Conservation (phyloP, 495 filamentous ascomycete genomes). For the Penicillium salamii region DNA sequence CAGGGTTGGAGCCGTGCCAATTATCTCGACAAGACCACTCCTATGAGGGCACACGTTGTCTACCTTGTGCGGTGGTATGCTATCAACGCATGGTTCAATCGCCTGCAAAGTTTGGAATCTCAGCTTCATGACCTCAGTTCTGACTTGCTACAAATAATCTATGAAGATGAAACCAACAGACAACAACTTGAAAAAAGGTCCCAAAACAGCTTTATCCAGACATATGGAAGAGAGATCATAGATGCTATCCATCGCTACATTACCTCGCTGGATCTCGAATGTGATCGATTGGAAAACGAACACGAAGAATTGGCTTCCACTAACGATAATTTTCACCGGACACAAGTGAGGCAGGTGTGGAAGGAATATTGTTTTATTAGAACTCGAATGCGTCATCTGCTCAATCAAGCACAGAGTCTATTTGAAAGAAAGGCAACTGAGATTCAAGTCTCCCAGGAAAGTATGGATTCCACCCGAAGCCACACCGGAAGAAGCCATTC, state of each 20-base stretch:
- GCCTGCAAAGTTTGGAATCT: background rate
- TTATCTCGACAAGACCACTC: too few relatives aligned
- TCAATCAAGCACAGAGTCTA: background rate
- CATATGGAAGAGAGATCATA: background rate
- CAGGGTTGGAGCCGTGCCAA: too few relatives aligned
- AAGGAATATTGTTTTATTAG: background rate
- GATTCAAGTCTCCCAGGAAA: background rate
- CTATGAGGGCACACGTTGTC: background rate
- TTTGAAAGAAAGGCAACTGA: background rate
- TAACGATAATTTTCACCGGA: too few relatives aligned
- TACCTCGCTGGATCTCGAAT: background rate
- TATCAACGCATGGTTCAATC: background rate
- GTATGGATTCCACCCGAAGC: too few relatives aligned
- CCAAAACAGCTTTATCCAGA: too few relatives aligned
- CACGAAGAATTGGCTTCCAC: too few relatives aligned
- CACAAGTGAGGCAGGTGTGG: background rate
- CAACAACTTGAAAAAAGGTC: too few relatives aligned
- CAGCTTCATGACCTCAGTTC: background rate
- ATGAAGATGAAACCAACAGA: too few relatives aligned
- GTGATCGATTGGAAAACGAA: background rate
- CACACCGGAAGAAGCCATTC: too few relatives aligned
- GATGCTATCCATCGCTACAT: background rate
- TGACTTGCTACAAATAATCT: background rate
- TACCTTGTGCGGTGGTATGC: background rate
- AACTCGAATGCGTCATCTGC: background rate